Evolutionary conservation across 768 basidiomycete genomes (phyloP).

Genomic region (Polyporus arcularius): DNA sequence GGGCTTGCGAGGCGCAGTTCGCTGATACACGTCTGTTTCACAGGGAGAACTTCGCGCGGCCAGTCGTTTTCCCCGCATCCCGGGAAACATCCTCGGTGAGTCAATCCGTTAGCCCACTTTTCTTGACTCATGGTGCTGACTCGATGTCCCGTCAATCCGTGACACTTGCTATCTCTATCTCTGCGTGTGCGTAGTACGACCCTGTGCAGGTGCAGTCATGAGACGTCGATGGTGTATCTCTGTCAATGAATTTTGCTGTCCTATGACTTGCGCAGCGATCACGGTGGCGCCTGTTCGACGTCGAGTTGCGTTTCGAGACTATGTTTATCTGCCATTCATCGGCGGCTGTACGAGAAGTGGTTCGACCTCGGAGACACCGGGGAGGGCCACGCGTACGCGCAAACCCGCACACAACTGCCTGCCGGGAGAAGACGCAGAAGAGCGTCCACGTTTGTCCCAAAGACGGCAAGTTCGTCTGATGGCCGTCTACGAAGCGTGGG

Average conservation of each 20-base stretch:
- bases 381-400: background rate
- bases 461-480: slow-evolving; percentile 9
- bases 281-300: background rate
- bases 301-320: slow-evolving; percentile 3
- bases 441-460: slow-evolving; percentile 7
- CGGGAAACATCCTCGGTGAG: slow-evolving; percentile 37
- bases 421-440: slow-evolving; percentile 11
- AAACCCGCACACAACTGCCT: slow-evolving; percentile 3
- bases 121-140: slow-evolving; percentile 12
- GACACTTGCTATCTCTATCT: background rate
- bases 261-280: slow-evolving; percentile 7
- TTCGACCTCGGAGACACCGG: background rate
- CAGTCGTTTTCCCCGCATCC: slow-evolving; percentile 59
- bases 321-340: slow-evolving; percentile 17
- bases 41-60: slow-evolving; percentile 70
- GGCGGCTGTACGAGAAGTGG: slow-evolving; percentile 10
- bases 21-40: slow-evolving; percentile 13
- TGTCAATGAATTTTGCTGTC: slow-evolving; percentile 7
- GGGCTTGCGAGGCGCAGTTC: slow-evolving; percentile 1
- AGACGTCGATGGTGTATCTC: slow-evolving; percentile 1
- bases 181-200: slow-evolving; percentile 7
- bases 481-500: slow-evolving; percentile 6
- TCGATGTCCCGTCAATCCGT: background rate
- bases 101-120: slow-evolving; percentile 11
- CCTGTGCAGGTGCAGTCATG: slow-evolving; percentile 2